Evolutionary conservation across 495 filamentous ascomycete species (phyloP).

Genomic region (Platismatia glauca): DNA sequence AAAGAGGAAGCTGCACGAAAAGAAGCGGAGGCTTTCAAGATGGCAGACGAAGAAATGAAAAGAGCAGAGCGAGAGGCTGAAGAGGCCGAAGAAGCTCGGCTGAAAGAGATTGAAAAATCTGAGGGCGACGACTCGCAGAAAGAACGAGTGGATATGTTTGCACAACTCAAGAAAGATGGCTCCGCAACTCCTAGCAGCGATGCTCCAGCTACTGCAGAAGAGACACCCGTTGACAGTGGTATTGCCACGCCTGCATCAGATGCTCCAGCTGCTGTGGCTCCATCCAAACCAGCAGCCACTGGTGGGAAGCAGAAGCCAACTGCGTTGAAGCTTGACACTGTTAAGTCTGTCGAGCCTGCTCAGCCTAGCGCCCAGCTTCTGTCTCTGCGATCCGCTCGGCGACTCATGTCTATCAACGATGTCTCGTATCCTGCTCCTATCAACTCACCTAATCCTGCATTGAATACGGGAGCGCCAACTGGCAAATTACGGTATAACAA

Average conservation of each 20-base stretch:
- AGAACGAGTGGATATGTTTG: slow-evolving; percentile 43
- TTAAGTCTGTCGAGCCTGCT: slow-evolving; percentile 72
- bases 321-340: slow-evolving; percentile 74
- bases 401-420: slow-evolving; percentile 60
- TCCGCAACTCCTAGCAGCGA: slow-evolving; percentile 35
- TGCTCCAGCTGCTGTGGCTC: slow-evolving; percentile 44
- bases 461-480: slow-evolving; percentile 65
- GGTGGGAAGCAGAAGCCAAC: slow-evolving; percentile 61
- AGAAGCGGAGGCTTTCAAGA: slow-evolving; percentile 41
- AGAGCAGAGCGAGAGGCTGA: slow-evolving; percentile 50
- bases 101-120: slow-evolving; percentile 37
- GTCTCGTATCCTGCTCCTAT: slow-evolving; percentile 70
- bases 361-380: slow-evolving; percentile 89
- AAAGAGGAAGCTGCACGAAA: slow-evolving; percentile 56
- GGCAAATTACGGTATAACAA: slow-evolving; percentile 93
- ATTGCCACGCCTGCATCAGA: slow-evolving; percentile 48
- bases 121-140: slow-evolving; percentile 35
- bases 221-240: slow-evolving; percentile 46
- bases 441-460: slow-evolving; percentile 77
- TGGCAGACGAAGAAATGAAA: slow-evolving; percentile 48
- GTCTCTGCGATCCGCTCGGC: slow-evolving; percentile 77
- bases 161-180: slow-evolving; percentile 45
- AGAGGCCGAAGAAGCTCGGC: slow-evolving; percentile 44
- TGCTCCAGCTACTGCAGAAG: slow-evolving; percentile 28
- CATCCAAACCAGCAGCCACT: slow-evolving; percentile 46